Conservation (phyloP, 163 green algal species). For the Trebouxia gelatinosa region DNA sequence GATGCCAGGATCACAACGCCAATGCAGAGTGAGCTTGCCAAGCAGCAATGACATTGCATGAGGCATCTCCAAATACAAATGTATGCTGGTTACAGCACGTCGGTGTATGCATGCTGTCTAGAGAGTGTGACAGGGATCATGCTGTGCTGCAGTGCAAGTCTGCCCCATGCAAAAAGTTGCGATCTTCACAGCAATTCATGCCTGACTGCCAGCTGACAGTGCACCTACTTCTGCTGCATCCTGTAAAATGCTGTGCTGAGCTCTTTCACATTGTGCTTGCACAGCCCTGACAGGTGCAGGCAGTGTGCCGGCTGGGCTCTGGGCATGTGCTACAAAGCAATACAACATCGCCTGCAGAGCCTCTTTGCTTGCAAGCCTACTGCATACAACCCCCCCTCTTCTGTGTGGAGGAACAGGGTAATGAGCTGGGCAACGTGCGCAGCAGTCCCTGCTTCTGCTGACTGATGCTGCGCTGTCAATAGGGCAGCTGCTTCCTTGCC, state of each 20-base stretch:
- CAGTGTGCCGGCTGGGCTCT: neutral
- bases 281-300: neutral
- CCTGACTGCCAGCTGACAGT: neutral
- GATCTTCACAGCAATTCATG: neutral
- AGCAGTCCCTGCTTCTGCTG: neutral
- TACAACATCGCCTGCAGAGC: neutral
- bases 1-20: too few relatives aligned
- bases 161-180: neutral
- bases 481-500: too few relatives aligned
- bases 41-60: too few relatives aligned
- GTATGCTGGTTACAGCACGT: too few relatives aligned
- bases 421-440: slow-evolving; percentile 14
- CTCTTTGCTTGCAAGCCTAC: neutral
- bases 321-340: neutral
- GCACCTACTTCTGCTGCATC: slow-evolving; percentile 19
- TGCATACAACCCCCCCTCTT: too few relatives aligned
- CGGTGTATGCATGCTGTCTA: too few relatives aligned
- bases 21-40: too few relatives aligned
- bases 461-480: neutral
- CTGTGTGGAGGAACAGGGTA: neutral
- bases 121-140: neutral
- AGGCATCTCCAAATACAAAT: too few relatives aligned
- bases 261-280: neutral
- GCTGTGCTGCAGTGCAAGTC: neutral
- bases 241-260: slow-evolving; percentile 13